A percentile compares a stretch with the other conserved stretches of the same genome.
phyloP scores from a whole-genome alignment of 2,329 filamentous ascomycete genomes.

The Colletotrichum sp. region DNA sequence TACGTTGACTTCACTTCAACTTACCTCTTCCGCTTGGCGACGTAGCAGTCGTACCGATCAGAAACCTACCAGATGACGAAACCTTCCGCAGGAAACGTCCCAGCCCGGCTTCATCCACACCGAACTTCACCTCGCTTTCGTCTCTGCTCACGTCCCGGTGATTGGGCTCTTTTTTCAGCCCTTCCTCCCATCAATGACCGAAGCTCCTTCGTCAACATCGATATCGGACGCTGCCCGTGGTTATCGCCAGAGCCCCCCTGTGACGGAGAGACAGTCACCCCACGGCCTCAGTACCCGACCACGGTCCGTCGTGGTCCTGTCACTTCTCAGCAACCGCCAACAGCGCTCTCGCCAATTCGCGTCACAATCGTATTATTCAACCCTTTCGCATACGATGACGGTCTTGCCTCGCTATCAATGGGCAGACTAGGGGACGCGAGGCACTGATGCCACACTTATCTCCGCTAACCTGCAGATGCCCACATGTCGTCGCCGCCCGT shows the following conservation, averaged over 20 bases:
- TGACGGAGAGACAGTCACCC: background rate
- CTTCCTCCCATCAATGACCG: background rate
- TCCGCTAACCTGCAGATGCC: conserved; percentile 18
- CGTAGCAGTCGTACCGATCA: background rate
- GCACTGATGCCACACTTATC: conserved; percentile 18
- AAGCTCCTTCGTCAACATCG: background rate
- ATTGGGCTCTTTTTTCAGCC: background rate
- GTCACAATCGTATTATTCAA: conserved; percentile 9
- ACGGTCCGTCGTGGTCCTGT: background rate
- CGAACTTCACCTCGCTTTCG: background rate
- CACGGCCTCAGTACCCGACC: background rate
- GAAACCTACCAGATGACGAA: background rate
- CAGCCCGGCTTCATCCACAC: background rate
- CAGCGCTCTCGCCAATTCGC: background rate
- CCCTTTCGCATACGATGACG: background rate
- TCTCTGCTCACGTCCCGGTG: background rate
- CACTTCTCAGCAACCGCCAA: background rate
- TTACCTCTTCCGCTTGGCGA: background rate
- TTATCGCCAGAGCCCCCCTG: background rate
- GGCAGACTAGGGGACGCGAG: conserved; percentile 1
- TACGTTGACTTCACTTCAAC: background rate
- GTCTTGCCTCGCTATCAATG: conserved; percentile 14
- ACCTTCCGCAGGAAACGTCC: background rate
- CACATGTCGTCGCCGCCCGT: conserved; percentile 14
- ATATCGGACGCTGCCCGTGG: background rate